Percentiles rank a stretch among this genome's conserved stretches.
These are phyloP conservation scores for Fusarium sp. DNA, from an alignment of 2,329 filamentous ascomycete genomes.

Conservation along the genomic window DNA sequence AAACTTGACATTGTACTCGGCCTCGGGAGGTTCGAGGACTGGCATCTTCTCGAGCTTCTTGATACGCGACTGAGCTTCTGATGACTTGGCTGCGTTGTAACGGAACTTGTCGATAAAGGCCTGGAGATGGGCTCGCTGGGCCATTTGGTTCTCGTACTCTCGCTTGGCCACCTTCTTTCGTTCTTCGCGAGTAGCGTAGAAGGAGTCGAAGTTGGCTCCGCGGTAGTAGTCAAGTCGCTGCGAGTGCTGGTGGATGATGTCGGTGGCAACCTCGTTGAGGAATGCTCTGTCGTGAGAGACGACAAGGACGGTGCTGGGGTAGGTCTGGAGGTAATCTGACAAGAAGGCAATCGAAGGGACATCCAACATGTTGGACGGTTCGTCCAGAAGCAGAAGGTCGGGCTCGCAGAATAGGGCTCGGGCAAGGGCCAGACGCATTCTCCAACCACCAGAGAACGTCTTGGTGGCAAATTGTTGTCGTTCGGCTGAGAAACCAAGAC, in stretches of 20 bases:
- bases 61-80: conserved; percentile 97
- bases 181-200: conserved; percentile 98
- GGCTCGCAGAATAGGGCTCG: conserved; percentile 98
- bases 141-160: conserved; percentile 99
- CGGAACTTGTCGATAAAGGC: conserved; percentile 99
- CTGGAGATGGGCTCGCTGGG: conserved; percentile 89
- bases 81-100: conserved; percentile 98
- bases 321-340: conserved; percentile 91
- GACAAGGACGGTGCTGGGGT: conserved; percentile 94
- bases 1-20: conserved; percentile 96
- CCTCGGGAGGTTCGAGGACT: conserved; percentile 87
- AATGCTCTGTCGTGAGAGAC: conserved; percentile 99
- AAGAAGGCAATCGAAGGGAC: conserved; percentile 99
- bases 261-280: conserved; percentile 98
- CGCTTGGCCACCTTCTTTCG: conserved; percentile 95
- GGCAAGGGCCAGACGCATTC: conserved; percentile 95
- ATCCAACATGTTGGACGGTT: conserved; percentile 99
- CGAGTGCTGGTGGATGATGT: conserved; percentile 98
- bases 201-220: conserved; percentile 94
- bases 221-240: conserved; percentile 98
- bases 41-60: conserved; percentile 99
- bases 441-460: conserved; percentile 99
- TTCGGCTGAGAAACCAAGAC: conserved; percentile 95
- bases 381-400: conserved; percentile 93
- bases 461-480: conserved; percentile 93